Evolutionary conservation across 805 yeast species (phyloP), one percentile per base, ranked within the genome.

Genomic region (Tetrapisispora taiwanensis): DNA sequence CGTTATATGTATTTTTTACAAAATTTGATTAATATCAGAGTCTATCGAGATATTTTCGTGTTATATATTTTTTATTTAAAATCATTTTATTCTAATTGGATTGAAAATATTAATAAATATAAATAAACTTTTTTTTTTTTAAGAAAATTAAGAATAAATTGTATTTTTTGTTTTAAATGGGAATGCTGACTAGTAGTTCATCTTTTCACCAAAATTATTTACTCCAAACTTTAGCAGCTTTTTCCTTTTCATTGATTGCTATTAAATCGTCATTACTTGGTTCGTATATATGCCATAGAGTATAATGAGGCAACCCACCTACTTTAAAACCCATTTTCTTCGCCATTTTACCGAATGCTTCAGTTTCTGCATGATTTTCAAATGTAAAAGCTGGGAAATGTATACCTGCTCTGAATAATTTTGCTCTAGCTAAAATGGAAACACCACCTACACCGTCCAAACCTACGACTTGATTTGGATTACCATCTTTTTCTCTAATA

Each of bases 371-470:
- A 62, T 92, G 97, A 55, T 86, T 87, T 64, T 86, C 84, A 65
- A 87, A 90, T 31, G 96, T 85, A 60, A 90, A 90, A 1, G 96
- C 97, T 9, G 98, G 97, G 74, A 89, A 90, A 67, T 87, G 94
- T 2, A 94, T 81, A 12, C 98, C 98, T 22, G 75, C 68, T 51
- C 87, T 73, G 70, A 90, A 90, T 3, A 90, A 95, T 39, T 71
- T 69, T 2, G 96, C 97, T 62, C 84, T 85, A 36, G 95, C 75
- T 52, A 90, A 70, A 51, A 92, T 88, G 1, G 96, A 86, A 36
- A 90, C 98, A 52, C 97, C 98, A 22, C 98, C 98, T 54, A 90
- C 88, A 43, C 98, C 98, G 64, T 90, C 97, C 49, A 90, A 70
- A 46, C 82, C 89, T 83, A 90, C 82, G 59, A 87, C 95, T 36